phyloP scores from a whole-genome alignment of 345 rosid genomes.

The Zanthoxylum bungeanum region DNA sequence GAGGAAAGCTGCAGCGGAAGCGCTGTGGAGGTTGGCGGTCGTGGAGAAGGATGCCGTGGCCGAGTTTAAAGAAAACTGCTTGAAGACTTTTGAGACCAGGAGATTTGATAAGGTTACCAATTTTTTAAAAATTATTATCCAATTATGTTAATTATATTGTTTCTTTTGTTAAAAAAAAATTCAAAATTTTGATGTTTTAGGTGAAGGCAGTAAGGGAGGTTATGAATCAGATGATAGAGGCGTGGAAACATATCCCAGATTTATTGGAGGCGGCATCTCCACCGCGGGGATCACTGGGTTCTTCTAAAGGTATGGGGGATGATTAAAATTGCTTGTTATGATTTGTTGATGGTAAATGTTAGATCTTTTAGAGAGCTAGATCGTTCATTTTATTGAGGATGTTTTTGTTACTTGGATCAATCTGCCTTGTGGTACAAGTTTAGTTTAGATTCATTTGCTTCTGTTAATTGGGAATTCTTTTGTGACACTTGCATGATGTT shows the following conservation, averaged over 20 bases:
- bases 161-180: slow-evolving; percentile 4
- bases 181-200: slow-evolving; percentile 35
- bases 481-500: not conserved
- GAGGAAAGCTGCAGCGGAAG: slow-evolving; percentile 89
- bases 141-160: slow-evolving; percentile 10
- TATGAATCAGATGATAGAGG: slow-evolving; percentile 83
- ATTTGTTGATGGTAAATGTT: too few species aligned
- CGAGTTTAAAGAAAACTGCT: slow-evolving; percentile 62
- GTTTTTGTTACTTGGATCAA: not conserved
- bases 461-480: not conserved
- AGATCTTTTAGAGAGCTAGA: not conserved
- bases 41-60: slow-evolving; percentile 67
- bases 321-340: too few species aligned
- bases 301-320: slow-evolving; percentile 56
- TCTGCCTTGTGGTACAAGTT: not conserved
- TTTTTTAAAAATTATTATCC: not conserved
- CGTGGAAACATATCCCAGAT: slow-evolving; percentile 94
- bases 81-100: slow-evolving; percentile 69
- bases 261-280: slow-evolving; percentile 72
- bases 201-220: slow-evolving; percentile 92
- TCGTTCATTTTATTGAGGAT: slow-evolving; percentile 2
- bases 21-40: slow-evolving; percentile 63
- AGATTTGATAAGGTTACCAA: slow-evolving; percentile 79
- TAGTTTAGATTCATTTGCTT: not conserved
- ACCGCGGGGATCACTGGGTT: slow-evolving; percentile 53